Conservation (phyloP, 208 protist species). For the Wallacemonas sp. region DNA sequence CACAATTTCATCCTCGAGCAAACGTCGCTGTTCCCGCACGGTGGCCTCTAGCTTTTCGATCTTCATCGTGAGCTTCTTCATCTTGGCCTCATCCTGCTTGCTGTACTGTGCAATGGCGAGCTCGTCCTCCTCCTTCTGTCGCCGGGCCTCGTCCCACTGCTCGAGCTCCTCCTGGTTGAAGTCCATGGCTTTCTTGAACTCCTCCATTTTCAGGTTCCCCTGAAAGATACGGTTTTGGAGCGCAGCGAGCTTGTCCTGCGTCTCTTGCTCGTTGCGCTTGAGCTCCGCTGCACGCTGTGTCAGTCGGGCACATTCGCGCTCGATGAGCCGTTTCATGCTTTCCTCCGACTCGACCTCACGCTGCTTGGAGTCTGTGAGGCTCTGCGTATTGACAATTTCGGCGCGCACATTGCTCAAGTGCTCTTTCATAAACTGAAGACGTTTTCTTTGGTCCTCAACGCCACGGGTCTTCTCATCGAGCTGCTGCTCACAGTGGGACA, state of each 20-base stretch:
- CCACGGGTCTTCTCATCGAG: slow-evolving; percentile 47
- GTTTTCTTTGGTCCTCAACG: slow-evolving; percentile 79
- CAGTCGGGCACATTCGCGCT: slow-evolving; percentile 83
- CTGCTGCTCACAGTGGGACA: slow-evolving; percentile 69
- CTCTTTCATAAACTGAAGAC: slow-evolving; percentile 88
- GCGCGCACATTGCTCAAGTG: slow-evolving; percentile 90
- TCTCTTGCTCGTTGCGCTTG: slow-evolving; percentile 42
- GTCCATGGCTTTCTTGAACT: slow-evolving; percentile 87
- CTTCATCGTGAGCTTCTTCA: slow-evolving; percentile 81
- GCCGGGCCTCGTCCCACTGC: slow-evolving; percentile 91
- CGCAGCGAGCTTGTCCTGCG: slow-evolving; percentile 65
- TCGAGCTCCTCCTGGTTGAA: slow-evolving; percentile 95
- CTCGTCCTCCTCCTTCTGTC: slow-evolving; percentile 94
- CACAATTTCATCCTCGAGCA: slow-evolving; percentile 77
- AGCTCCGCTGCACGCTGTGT: slow-evolving; percentile 54
- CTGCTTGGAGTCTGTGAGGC: slow-evolving; percentile 82
- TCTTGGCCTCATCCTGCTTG: slow-evolving; percentile 84
- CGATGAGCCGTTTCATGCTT: slow-evolving; percentile 87
- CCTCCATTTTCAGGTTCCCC: slow-evolving; percentile 91
- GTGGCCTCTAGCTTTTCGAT: slow-evolving; percentile 75
- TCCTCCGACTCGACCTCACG: slow-evolving; percentile 92
- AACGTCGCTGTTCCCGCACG: slow-evolving; percentile 50
- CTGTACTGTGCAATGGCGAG: slow-evolving; percentile 89
- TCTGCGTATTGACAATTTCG: slow-evolving; percentile 90
- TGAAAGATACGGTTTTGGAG: slow-evolving; percentile 89